Evolutionary conservation across 495 filamentous ascomycete species (phyloP), one percentile per base, ranked within the genome.

Genomic region (Staphylotrichum tortipilum): DNA sequence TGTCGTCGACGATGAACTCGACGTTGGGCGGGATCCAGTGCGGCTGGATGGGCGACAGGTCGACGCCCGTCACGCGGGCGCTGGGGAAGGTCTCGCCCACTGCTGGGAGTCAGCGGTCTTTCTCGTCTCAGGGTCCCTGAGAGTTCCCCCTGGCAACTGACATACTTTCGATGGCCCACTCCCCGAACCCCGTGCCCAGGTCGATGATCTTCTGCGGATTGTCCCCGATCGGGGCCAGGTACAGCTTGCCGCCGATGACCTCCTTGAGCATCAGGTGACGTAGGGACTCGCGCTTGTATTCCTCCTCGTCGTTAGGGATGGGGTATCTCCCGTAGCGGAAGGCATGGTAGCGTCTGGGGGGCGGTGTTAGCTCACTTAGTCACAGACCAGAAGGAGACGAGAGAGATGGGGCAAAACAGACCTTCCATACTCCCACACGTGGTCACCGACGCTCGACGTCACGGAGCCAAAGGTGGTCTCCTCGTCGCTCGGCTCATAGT

Each of bases 101-200:
- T 81, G 44, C n/a, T 4, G 7, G 15, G 17, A 15, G 36, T 53
- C 31, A 49, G 44, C 12, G 9, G 35, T 23, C 50, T 26, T 35
- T 50, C 44, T 29, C 56, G 34, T 28, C 44, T 36, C n/a, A n/a
- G n/a, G n/a, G n/a, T n/a, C n/a, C n/a, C n/a, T n/a, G n/a, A n/a
- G n/a, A n/a, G n/a, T n/a, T n/a, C n/a, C n/a, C n/a, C n/a, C n/a
- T n/a, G n/a, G n/a, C n/a, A n/a, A n/a, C n/a, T n/a, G 4, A 44
- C 76, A 62, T 69, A 73, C 81, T 70, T 56, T 83, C 81, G 35
- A 86, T 82, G 7, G 82, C 76, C 83, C 83, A 86, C 47, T 66
- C 58, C 12, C 71, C 73, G 46, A 70, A 73, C 5, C 84, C 84
- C 1, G 83, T 86, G 36, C 84, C 84, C 31, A 87, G 57, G 54